A percentile compares a stretch with the other conserved stretches of the same genome.
Conservation (phyloP, 2,329 filamentous ascomycete species). For the Aspergillus aculeatinus region DNA sequence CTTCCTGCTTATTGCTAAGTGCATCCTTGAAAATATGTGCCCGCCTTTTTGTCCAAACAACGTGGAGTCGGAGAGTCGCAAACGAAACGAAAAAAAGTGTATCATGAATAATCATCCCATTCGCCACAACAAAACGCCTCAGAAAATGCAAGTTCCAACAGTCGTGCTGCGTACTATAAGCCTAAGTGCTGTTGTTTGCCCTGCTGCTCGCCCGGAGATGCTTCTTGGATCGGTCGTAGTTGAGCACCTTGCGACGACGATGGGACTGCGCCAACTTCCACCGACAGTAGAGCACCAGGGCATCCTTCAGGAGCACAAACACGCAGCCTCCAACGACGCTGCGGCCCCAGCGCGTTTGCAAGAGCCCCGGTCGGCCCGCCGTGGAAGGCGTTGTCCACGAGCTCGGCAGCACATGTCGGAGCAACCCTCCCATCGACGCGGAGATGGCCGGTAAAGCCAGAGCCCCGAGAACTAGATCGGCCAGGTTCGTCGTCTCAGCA, state of each 20-base stretch:
- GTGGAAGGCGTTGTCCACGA: conserved; percentile 58
- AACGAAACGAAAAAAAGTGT: conserved; percentile 8
- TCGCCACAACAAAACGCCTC: conserved; percentile 21
- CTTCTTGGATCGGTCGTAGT: conserved; percentile 47
- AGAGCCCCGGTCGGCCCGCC: conserved; percentile 59
- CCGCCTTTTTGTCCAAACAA: neutral
- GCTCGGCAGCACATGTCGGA: conserved; percentile 67
- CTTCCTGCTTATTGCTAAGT: too few relatives aligned
- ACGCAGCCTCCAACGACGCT: conserved; percentile 85
- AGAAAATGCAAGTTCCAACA: conserved; percentile 5
- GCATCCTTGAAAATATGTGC: too few relatives aligned
- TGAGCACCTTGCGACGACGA: conserved; percentile 46
- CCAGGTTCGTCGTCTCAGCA: conserved; percentile 55
- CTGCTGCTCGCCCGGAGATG: conserved; percentile 25
- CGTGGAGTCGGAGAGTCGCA: neutral
- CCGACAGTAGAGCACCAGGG: conserved; percentile 58
- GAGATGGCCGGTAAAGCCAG: conserved; percentile 81
- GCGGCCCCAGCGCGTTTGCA: conserved; percentile 84
- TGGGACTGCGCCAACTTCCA: conserved; percentile 51
- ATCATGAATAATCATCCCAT: conserved; percentile 7
- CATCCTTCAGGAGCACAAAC: conserved; percentile 79
- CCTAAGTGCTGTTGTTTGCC: neutral
- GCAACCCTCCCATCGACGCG: conserved; percentile 71
- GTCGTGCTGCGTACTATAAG: neutral
- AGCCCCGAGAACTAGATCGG: conserved; percentile 63